phyloP scores from a whole-genome alignment of 192 early-diverging fungal species.

The Borealophlyctis nickersoniae region DNA sequence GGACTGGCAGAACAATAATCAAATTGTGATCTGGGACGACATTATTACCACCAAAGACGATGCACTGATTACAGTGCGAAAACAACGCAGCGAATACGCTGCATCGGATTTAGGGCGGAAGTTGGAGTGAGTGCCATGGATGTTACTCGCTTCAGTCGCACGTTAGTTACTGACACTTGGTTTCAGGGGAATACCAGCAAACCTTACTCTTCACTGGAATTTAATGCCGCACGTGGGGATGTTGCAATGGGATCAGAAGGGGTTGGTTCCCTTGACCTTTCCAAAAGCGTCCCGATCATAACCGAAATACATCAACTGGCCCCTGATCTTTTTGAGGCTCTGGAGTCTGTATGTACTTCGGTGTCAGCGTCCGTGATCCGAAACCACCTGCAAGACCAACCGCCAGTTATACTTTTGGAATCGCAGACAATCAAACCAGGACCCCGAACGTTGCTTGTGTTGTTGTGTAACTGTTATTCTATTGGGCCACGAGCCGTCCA shows the following conservation, averaged over 20 bases:
- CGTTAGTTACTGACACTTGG: background rate
- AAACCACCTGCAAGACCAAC: too few relatives aligned
- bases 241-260: conserved; percentile 39
- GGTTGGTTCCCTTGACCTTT: conserved; percentile 21
- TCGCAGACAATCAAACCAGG: too few relatives aligned
- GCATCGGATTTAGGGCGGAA: conserved; percentile 66
- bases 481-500: too few relatives aligned
- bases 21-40: conserved; percentile 80
- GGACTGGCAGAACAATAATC: conserved; percentile 50
- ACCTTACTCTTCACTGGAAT: conserved; percentile 77
- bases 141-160: conserved; percentile 1
- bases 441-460: too few relatives aligned
- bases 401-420: too few relatives aligned
- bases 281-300: too few relatives aligned
- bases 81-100: conserved; percentile 65
- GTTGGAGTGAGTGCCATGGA: conserved; percentile 51
- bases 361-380: too few relatives aligned
- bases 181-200: conserved; percentile 59
- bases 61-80: conserved; percentile 54
- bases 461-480: too few relatives aligned
- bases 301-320: too few relatives aligned
- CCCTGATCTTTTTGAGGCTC: too few relatives aligned
- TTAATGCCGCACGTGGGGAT: conserved; percentile 76
- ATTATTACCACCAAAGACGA: conserved; percentile 70
- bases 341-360: too few relatives aligned